Base-by-base conservation (phyloP, 2,329 filamentous ascomycete species). In the Sporothrix curviconia region DNA sequence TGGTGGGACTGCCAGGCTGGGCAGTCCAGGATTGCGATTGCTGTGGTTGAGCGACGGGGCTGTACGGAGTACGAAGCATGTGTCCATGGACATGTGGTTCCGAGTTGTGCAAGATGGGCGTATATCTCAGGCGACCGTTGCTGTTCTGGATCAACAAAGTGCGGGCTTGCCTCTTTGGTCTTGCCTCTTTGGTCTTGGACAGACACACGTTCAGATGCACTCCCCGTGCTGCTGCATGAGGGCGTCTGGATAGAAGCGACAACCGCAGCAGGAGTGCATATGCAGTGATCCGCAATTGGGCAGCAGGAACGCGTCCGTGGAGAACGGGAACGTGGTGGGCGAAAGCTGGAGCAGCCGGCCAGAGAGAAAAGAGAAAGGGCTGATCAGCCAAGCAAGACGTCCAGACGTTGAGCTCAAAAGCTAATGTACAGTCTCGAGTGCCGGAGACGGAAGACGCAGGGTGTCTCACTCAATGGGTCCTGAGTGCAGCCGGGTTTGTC, bases 271-370 rank as follows among this genome's bases (percentile, higher is more conserved):
- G 65, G 66, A 64, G 59, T 66, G 69, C 68, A 70, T 69, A 68
- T 70, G 67, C 69, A 70, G 65, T 66, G 69, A 69, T 68, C 67
- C 64, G 61, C 67, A 64, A 63, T 60, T 56, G 59, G 47, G 57
- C 42, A 58, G 52, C 24, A 55, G 42, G 39, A 42, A 58, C 59
- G 53, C 59, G 53, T 56, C 59, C 34, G 28, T 40, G 49, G 40
- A 52, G 55, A 39, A 30, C 28, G 30, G 25, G 19, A 24, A 17
- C 37, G 49, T 43, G 56, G 34, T 43, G 32, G 25, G 30, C 17
- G 24, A 39, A 56, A 50, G 19, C 9, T 14, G 36, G 14, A 43
- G 19, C 15, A 15, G 37, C 9, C n/a, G 19, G 22, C 24, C 3
- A 40, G 34, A 40, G 22, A 36, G n/a, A 32, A 12, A 24, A 25